Evolutionary conservation across 2,329 filamentous ascomycete species (phyloP).

Genomic region (Colletotrichum simmondsii): DNA sequence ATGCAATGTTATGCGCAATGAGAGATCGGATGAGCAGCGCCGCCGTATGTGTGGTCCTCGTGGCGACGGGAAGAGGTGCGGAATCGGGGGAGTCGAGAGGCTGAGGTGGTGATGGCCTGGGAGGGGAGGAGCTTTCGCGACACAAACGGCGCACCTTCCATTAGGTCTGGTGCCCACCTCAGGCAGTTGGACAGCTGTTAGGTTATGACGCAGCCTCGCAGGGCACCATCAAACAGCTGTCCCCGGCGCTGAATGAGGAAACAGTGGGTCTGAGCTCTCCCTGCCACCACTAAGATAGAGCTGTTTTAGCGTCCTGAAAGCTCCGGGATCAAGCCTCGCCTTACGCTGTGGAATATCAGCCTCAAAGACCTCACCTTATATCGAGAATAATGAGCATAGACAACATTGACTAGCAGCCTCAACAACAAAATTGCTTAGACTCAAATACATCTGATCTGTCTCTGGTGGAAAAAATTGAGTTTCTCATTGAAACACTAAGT

Average conservation of each 20-base stretch:
- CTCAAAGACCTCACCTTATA: neutral
- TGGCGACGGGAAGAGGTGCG: slow-evolving; percentile 12
- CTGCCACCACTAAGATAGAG: neutral
- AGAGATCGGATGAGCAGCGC: slow-evolving; percentile 6
- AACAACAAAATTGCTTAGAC: neutral
- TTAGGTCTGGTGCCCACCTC: no score
- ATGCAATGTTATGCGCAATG: slow-evolving; percentile 8
- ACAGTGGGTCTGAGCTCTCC: neutral
- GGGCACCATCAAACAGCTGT: neutral
- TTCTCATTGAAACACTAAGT: no score
- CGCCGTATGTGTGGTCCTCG: neutral
- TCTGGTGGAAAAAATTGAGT: no score
- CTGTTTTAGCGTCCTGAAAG: neutral
- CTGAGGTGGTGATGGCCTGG: neutral
- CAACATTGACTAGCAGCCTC: no score
- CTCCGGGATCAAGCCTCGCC: neutral
- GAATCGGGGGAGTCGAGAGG: neutral
- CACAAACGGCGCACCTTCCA: neutral
- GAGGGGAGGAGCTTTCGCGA: neutral
- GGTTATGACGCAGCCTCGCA: slow-evolving; percentile 1
- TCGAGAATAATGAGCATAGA: no score
- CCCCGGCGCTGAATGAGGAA: neutral
- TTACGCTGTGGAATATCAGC: neutral
- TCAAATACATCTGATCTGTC: no score
- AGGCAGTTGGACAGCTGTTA: neutral